These are phyloP conservation scores for Eucalyptus lansdowneana DNA, from an alignment of 345 rosid species.

Conservation along the genomic window DNA sequence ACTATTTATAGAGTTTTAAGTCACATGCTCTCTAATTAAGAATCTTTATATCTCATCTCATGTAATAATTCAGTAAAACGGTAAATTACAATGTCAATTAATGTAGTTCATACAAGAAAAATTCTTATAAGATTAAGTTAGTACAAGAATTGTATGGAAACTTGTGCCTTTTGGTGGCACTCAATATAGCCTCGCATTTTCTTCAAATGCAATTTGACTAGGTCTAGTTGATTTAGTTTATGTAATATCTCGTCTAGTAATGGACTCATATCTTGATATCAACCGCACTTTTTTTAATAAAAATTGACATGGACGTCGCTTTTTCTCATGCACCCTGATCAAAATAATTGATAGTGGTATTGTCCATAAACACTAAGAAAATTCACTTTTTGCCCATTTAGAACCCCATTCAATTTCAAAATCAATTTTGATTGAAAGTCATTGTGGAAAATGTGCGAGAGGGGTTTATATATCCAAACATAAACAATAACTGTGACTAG, in stretches of 20 bases:
- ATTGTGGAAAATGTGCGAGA: not conserved
- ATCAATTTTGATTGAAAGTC: not conserved
- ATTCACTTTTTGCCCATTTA: not conserved
- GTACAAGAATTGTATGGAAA: no score
- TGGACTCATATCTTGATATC: not conserved
- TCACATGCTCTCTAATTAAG: no score
- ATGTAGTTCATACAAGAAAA: no score
- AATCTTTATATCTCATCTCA: no score
- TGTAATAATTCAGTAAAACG: accelerated
- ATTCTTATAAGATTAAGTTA: no score
- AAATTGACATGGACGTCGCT: not conserved
- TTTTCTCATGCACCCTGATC: not conserved
- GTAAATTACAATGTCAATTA: no score
- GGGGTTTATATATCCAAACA: not conserved
- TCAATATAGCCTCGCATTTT: no score
- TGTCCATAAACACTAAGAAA: not conserved
- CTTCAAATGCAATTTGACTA: no score
- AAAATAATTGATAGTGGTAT: not conserved
- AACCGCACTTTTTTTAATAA: not conserved
- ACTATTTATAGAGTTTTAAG: no score
- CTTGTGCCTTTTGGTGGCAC: no score
- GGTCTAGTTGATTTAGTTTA: no score
- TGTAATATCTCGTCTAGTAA: not conserved
- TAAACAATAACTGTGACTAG: not conserved
- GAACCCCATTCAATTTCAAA: not conserved